Base-by-base conservation (phyloP, 169 alveolate genomes). In the Eimeria sp. region DNA sequence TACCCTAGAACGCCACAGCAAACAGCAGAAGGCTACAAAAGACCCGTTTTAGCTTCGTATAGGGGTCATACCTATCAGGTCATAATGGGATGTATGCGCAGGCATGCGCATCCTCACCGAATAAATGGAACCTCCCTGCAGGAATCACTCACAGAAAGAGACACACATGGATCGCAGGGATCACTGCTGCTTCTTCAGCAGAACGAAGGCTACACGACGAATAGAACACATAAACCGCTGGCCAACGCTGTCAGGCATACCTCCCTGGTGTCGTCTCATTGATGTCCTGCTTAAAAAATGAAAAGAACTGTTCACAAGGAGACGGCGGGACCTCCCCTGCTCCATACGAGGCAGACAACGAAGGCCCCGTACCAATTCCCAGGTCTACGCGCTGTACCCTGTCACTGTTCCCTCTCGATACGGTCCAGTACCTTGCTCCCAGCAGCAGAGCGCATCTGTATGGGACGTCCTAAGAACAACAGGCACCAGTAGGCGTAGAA, bases 391-490 rank as follows among this genome's bases (percentile, higher is more conserved):
- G 92, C 58, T 86, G 63, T n/a, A 57, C 67, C 58, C 92, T 9
- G 51, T 86, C 80, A 16, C 22, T 20, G 49, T 86, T 86, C 9
- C 78, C 92, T 34, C 78, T 61, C 45, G 76, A 47, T 5, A 61
- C 61, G 14, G 25, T 40, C 92, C 92, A 86, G 61, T 86, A 86
- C 3, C 92, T 78, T 6, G 92, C 92, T 1, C 82, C 80, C 54
- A 86, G 80, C 92, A 86, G n/a, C 54, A 86, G 54, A n/a, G 92
- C 92, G 80, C 67, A 86, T 58, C 61, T 30, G 40, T 49, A 63
- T 11, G 92, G 92, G 27, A 10, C 40, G 6, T 57, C 92, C 92
- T 86, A 30, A 13, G 61, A 40, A 54, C 61, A 54, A 54, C 20
- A 54, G 10, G 61, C 61, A 54, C 61, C 61, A 34, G 40, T 34